These are phyloP conservation scores for Macrotyloma uniflorum DNA, from an alignment of 306 rosid genomes.

Conservation along the genomic window DNA sequence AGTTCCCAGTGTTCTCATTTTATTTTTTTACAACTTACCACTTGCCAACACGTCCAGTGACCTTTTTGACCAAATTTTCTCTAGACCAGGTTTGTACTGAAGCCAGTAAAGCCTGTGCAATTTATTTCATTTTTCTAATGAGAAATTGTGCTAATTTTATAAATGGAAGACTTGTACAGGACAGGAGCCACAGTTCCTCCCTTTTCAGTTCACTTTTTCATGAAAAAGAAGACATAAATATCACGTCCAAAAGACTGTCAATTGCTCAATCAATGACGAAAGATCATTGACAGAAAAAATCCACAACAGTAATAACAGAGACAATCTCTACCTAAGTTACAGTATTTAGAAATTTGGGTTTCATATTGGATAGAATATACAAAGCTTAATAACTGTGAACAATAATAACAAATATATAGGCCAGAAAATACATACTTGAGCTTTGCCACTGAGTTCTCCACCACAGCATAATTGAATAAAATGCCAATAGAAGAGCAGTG, in stretches of 20 bases:
- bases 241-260: constrained; percentile 1
- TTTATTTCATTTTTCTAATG: too few relatives aligned
- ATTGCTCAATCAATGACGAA: neutral
- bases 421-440: constrained; percentile 78
- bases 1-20: too few relatives aligned
- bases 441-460: constrained; percentile 99
- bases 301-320: constrained; percentile 2
- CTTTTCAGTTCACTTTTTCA: neutral
- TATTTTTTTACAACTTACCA: too few relatives aligned
- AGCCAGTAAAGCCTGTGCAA: too few relatives aligned
- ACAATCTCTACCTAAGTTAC: constrained; percentile 15
- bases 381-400: neutral
- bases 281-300: constrained; percentile 15
- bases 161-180: neutral
- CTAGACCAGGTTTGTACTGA: too few relatives aligned
- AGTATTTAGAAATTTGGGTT: constrained; percentile 1
- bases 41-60: too few relatives aligned
- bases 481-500: constrained; percentile 93
- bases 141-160: too few relatives aligned
- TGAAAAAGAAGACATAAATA: neutral
- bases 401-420: constrained; percentile 28
- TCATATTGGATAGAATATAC: constrained; percentile 15
- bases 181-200: neutral
- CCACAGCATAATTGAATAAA: constrained; percentile 99
- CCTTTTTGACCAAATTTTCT: too few relatives aligned